Evolutionary conservation across 345 rosid genomes (phyloP).

Genomic region (Camelina laxa): DNA sequence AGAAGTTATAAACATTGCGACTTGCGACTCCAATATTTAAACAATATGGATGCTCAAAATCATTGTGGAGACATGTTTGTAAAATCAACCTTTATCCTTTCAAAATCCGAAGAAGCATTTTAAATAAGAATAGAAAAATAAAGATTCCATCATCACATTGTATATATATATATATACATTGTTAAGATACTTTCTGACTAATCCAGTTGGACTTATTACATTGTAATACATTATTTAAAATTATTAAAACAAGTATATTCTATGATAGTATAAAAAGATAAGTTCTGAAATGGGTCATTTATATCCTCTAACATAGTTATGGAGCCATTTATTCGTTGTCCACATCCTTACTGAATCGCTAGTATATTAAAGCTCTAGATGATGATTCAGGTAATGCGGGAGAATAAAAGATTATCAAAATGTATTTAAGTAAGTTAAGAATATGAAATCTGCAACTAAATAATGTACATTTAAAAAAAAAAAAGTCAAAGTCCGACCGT

Average conservation of each 20-base stretch:
- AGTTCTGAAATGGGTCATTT: constrained; percentile 24
- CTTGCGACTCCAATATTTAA: too few species aligned
- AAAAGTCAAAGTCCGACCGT: neutral
- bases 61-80: constrained; percentile 11
- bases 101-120: constrained; percentile 33
- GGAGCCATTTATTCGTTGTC: constrained; percentile 21
- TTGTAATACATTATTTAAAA: neutral
- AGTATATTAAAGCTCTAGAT: neutral
- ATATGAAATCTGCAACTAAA: neutral
- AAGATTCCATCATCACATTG: constrained; percentile 27
- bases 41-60: too few species aligned
- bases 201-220: constrained; percentile 28
- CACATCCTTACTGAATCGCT: neutral
- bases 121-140: neutral
- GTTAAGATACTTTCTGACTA: constrained; percentile 25
- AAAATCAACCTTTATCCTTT: constrained; percentile 22
- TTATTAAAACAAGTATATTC: neutral
- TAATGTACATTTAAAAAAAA: neutral
- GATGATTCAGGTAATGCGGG: neutral
- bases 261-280: constrained; percentile 4
- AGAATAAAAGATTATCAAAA: neutral
- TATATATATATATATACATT: constrained; percentile 23
- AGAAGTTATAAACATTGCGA: neutral
- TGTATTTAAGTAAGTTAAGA: neutral
- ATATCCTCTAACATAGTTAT: constrained; percentile 12